Evolutionary conservation across 331 rosid genomes (phyloP), one percentile per base, ranked within the genome.

Genomic region (Erythrophleum ivorense): DNA sequence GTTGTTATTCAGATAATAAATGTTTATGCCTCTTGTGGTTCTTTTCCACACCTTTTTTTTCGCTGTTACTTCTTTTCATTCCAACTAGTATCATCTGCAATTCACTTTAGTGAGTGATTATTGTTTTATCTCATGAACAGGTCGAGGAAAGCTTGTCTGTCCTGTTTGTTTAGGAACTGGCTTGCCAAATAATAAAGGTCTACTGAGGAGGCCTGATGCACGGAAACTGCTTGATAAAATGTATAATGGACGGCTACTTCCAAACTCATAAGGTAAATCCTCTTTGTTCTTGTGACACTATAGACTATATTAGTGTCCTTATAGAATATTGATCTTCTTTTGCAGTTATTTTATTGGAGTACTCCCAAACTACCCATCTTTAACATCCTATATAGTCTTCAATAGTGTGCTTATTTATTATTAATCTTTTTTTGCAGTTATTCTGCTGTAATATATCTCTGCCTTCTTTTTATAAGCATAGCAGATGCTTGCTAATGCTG

Each of bases 141-240:
- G 98, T 54, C 84, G 98, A 49, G 99, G 99, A 78, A 95, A 95
- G 85, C 98, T 95, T 18, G 99, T 95, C 18, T 95, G 99, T 50
- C 99, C 99, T 3, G 93, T 95, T 40, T 95, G 99, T 78, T 87
- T 95, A 81, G 99, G 99, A 68, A 95, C 99, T 34, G 99, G 99
- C 80, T 79, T 95, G 75, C 97, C 97, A 6, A 95, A 93, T 73
- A 95, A 93, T 84, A 95, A 93, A 89, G 97, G 98, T 75, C 97
- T 95, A 31, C 94, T 95, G 3, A 86, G 99, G 62, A 87, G 99
- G 84, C 99, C 99, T 0, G 99, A 91, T 0, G 99, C 99, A 0
- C 73, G 74, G 75, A 84, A 93, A 81, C 81, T 95, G 78, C 99
- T 95, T 43, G 96, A 93, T 66, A 95, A 90, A 91, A 95, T 95